A percentile compares a stretch with the other conserved stretches of the same genome.
These are phyloP conservation scores for Sideroxylon spinosum DNA, from an alignment of 179 eudicot genomes.

Conservation along the genomic window DNA sequence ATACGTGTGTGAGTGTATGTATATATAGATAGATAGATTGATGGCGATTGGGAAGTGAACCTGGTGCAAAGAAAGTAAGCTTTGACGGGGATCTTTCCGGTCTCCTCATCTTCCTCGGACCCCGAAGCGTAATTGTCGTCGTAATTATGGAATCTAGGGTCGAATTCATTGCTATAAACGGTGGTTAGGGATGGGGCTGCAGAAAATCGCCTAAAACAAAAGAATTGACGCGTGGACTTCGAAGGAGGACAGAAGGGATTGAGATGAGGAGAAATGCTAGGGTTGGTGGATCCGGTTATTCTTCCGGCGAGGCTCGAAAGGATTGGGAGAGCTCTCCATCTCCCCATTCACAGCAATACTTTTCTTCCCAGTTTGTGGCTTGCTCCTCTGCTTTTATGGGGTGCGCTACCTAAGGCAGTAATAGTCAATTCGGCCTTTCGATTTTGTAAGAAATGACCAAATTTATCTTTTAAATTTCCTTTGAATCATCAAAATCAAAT, in stretches of 20 bases:
- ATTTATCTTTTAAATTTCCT: no score
- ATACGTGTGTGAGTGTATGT: background rate
- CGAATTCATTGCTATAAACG: conserved; percentile 40
- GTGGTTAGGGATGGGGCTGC: conserved; percentile 42
- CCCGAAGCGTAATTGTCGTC: conserved; percentile 19
- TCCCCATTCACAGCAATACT: conserved; percentile 58
- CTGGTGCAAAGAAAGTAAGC: conserved; percentile 85
- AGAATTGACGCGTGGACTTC: conserved; percentile 25
- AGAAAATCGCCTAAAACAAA: conserved; percentile 40
- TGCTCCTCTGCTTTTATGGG: background rate
- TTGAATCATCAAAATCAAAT: no score
- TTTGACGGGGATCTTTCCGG: conserved; percentile 60
- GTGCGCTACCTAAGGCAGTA: no score
- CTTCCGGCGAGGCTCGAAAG: conserved; percentile 36
- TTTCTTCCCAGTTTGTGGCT: background rate
- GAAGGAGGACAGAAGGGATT: conserved; percentile 6
- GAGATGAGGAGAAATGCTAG: background rate
- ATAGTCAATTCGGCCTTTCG: no score
- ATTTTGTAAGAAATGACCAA: no score
- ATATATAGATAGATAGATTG: background rate
- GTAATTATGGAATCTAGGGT: conserved; percentile 29
- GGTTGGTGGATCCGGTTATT: conserved; percentile 10
- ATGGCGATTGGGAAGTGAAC: conserved; percentile 26
- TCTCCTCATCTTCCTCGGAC: conserved; percentile 32
- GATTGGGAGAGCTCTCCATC: conserved; percentile 49